phyloP scores from a whole-genome alignment of 2,329 filamentous ascomycete species.

The Keithomyces neogunnii region DNA sequence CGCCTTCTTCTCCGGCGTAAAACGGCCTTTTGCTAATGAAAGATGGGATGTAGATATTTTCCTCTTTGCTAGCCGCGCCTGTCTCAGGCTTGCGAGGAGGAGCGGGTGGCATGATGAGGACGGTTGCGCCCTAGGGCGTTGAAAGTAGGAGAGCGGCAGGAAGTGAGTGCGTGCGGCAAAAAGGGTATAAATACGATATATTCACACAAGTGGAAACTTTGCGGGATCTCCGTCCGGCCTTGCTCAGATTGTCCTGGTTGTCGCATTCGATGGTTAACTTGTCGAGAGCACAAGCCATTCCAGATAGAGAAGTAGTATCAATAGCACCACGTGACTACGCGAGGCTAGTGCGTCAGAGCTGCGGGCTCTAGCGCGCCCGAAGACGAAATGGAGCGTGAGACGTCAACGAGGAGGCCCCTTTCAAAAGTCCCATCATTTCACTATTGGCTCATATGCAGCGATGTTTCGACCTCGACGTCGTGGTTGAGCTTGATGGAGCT shows the following conservation, averaged over 20 bases:
- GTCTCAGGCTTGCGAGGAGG: conserved; percentile 26
- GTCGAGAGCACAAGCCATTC: not conserved
- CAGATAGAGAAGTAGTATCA: not conserved
- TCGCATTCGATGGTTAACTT: not conserved
- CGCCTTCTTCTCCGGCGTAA: conserved; percentile 75
- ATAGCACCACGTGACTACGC: conserved; percentile 22
- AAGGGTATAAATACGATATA: no score
- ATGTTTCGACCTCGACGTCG: not conserved
- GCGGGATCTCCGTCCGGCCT: no score
- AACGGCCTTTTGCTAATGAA: conserved; percentile 99
- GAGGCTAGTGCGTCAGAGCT: conserved; percentile 7
- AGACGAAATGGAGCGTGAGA: not conserved
- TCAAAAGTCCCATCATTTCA: not conserved
- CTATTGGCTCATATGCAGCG: not conserved
- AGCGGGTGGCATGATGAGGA: conserved; percentile 14
- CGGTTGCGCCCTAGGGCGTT: not conserved
- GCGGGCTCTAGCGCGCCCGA: not conserved
- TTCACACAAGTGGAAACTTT: no score
- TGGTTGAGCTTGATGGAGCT: conserved; percentile 11
- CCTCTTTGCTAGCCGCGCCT: conserved; percentile 59
- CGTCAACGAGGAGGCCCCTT: not conserved
- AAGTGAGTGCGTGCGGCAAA: not conserved
- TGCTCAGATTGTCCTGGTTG: not conserved
- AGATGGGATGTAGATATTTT: conserved; percentile 96
- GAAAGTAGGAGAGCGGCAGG: not conserved